These are phyloP conservation scores for Solanum chmielewskii DNA, from an alignment of 257 asterid genomes.

Conservation along the genomic window DNA sequence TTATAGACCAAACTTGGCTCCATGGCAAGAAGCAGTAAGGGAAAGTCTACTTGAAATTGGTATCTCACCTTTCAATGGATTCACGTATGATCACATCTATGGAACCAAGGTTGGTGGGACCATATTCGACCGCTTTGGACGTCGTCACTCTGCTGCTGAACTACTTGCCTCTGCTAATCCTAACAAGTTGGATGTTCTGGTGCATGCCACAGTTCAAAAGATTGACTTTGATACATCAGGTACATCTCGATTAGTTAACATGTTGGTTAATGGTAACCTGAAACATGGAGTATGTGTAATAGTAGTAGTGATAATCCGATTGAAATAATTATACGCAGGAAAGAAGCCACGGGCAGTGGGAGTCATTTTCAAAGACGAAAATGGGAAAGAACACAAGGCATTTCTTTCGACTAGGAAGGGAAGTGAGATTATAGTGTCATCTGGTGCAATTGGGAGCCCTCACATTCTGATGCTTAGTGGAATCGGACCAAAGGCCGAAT, in stretches of 20 bases:
- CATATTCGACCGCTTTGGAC: slow-evolving; percentile 68
- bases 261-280: not conserved
- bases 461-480: slow-evolving; percentile 88
- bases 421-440: slow-evolving; percentile 69
- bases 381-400: slow-evolving; percentile 59
- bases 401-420: slow-evolving; percentile 43
- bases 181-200: slow-evolving; percentile 46
- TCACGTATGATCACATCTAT: slow-evolving; percentile 77
- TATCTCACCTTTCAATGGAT: slow-evolving; percentile 88
- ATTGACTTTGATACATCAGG: slow-evolving; percentile 62
- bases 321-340: slow-evolving; percentile 21
- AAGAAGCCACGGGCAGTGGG: slow-evolving; percentile 62
- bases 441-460: slow-evolving; percentile 97
- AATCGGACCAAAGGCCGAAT: slow-evolving; percentile 69
- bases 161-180: slow-evolving; percentile 72
- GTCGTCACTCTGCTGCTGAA: slow-evolving; percentile 94
- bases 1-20: slow-evolving; percentile 54
- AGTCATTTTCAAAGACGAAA: slow-evolving; percentile 74
- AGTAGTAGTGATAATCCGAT: not conserved
- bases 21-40: slow-evolving; percentile 70
- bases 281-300: not conserved
- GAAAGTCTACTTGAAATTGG: slow-evolving; percentile 79
- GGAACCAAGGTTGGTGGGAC: slow-evolving; percentile 98
- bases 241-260: not conserved
- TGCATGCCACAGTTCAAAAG: slow-evolving; percentile 69